Percentiles rank a stretch among this genome's conserved stretches.
These are phyloP conservation scores for Phytopythium delawarense DNA, from an alignment of 352 stramenopile genomes.

Conservation along the genomic window DNA sequence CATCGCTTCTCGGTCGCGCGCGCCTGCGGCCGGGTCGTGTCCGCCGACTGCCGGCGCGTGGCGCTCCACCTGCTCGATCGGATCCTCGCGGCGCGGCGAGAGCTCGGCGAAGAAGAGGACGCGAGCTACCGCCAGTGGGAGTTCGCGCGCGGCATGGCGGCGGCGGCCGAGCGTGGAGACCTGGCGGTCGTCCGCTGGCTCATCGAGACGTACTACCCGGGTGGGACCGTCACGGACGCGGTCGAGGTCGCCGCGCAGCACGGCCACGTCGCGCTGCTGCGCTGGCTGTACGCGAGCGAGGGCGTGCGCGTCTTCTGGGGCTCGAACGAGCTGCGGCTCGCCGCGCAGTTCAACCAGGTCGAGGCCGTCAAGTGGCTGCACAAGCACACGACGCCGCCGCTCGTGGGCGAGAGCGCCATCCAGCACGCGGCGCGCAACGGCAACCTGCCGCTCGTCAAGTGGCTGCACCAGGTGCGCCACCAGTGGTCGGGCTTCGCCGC, in stretches of 20 bases:
- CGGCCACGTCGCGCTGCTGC: slow-evolving; percentile 16
- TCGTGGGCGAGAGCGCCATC: slow-evolving; percentile 25
- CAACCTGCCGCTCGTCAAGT: slow-evolving; percentile 30
- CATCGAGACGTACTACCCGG: slow-evolving; percentile 13
- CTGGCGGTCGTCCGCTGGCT: slow-evolving; percentile 24
- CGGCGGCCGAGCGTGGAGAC: slow-evolving; percentile 19
- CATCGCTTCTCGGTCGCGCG: slow-evolving; percentile 12
- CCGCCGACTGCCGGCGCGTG: not conserved
- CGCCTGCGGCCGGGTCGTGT: slow-evolving; percentile 7
- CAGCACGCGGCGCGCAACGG: slow-evolving; percentile 27
- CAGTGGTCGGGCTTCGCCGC: slow-evolving; percentile 33
- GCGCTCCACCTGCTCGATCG: slow-evolving; percentile 16
- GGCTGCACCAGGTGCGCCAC: slow-evolving; percentile 20
- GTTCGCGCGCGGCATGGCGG: slow-evolving; percentile 20
- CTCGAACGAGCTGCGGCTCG: slow-evolving; percentile 26
- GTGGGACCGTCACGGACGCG: slow-evolving; percentile 1
- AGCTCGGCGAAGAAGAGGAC: slow-evolving; percentile 1
- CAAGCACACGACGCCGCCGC: slow-evolving; percentile 20
- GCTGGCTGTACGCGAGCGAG: slow-evolving; percentile 14
- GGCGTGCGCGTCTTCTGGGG: slow-evolving; percentile 26
- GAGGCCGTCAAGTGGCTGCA: slow-evolving; percentile 29
- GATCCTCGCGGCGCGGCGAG: slow-evolving; percentile 6
- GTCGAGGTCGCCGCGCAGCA: slow-evolving; percentile 12
- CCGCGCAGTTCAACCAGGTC: slow-evolving; percentile 18
- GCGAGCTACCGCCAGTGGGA: slow-evolving; percentile 23